Evolutionary conservation across 1,139 yeast species (phyloP), one percentile per base, ranked within the genome.

Genomic region (Hansenula anomala): DNA sequence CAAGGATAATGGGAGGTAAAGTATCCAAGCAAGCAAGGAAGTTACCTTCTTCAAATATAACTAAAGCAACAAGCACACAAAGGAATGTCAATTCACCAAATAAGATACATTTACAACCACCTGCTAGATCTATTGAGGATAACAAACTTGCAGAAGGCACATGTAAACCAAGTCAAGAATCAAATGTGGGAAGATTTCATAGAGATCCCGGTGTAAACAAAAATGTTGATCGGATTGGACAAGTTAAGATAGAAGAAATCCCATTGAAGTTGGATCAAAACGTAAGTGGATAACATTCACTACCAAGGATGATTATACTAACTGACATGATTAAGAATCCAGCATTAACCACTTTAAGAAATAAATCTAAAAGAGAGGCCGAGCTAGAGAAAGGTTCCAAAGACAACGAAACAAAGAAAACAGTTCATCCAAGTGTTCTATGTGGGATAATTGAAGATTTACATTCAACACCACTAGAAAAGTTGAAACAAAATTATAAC

Each of bases 201-300:
- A n/a, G n/a, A n/a, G n/a, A 20, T 20, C 23, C 6, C 9, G 9
- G 23, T 12, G 27, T 14, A 5, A 34, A 43, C 26, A 26, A 24
- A 11, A 45, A 44, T 26, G 43, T 41, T 4, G 26, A 28, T 8
- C 38, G 40, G 24, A 35, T 48, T n/a, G 46, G 37, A 3, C 34
- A 35, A 6, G 28, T 48, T 13, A 40, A 36, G 20, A 43, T 45
- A 1, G 45, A 46, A 14, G 53, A 47, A 32, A 30, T 47, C 6
- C 54, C 54, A 2, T 4, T 45, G 28, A 37, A 39, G 14, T 39
- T 50, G 6, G 53, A 49, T 31, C 39, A 44, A 39, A 47, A 42
- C 27, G 46, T 43, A 18, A 23, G 46, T 39, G 15, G n/a, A n/a
- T n/a, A n/a, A n/a, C n/a, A n/a, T n/a, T n/a, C n/a, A n/a, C n/a